Base-by-base conservation (phyloP, 2,329 filamentous ascomycete genomes). In the Aspergillus unguis region DNA sequence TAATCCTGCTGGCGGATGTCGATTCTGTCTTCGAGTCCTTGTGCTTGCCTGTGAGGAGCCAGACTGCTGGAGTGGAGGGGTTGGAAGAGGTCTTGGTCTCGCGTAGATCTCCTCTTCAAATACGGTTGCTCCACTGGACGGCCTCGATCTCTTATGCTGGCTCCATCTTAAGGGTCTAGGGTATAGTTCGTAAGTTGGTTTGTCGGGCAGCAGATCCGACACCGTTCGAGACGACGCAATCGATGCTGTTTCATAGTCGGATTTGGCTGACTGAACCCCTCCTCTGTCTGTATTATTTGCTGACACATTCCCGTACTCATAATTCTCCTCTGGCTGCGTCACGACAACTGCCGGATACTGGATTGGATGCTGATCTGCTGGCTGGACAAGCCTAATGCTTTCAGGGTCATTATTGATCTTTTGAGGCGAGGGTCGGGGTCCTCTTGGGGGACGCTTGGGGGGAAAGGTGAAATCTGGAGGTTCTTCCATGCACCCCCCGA, bases 71-170 rank as follows among this genome's bases (percentile, higher is more conserved):
- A 56, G 48, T n/a, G 51, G 48, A 3, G 53, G 56, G 29, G 55
- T 57, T 26, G 58, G 52, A 33, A 58, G 48, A 29, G 52, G 56
- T 26, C 52, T 57, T 23, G 55, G 53, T 9, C 54, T 57, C 47
- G 62, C 53, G 31, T 59, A 59, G 40, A 73, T 71, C 33, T 75
- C 71, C 36, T 75, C 71, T 59, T 74, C 71, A 50, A 73, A 71
- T 7, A 70, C 53, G 1, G 71, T 73, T 27, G 59, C 66, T 23
- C 61, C 62, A 53, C 71, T 75, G 17, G 42, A 47, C 7, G 63
- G 66, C 17, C 66, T 56, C 3, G 40, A 33, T 17, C 53, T 45
- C 26, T 54, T 58, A 9, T 59, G 61, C 36, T 64, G 63, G 36
- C 59, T 65, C 54, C 65, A 61, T 41, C 63, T 63, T n/a, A 75